Evolutionary conservation across 2,329 filamentous ascomycete species (phyloP), one percentile per base, ranked within the genome.

Genomic region (Exophiala bonariae): DNA sequence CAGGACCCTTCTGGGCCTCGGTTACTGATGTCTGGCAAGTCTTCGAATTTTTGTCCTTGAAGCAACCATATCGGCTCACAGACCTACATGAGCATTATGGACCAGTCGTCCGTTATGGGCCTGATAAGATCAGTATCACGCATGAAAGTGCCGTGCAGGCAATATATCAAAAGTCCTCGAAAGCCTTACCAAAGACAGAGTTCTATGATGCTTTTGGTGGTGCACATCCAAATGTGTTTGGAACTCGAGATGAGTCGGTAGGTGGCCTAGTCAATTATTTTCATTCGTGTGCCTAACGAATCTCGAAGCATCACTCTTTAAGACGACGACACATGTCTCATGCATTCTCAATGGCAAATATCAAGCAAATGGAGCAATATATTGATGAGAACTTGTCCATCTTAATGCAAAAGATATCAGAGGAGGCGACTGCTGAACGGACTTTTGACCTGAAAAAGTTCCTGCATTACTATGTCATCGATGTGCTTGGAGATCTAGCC

Each of bases 291-390:
- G 23, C 11, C 23, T 26, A 11, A 26, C 11, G 11, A 11, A 11
- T 11, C 23, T 26, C 23, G 23, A 26, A 46, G 43, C 3, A 32
- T n/a, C 44, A 47, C 17, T 36, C 44, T 3, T 10, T 37, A n/a
- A 18, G 44, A 37, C 37, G 44, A 19, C 38, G 38, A 18, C 54
- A 59, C 18, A 65, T 65, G 61, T 62, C 63, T 2, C 61, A 66
- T 39, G 59, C 57, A 38, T 67, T 67, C 44, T 66, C 66, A 14
- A 58, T 59, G 4, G 54, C 51, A 2, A 62, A 59, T 11, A 59
- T 69, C 19, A 68, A 67, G 43, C 58, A 61, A 8, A 68, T 69
- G 66, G 66, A 68, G 38, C 47, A 55, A 19, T 57, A 63, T 28
- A 36, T 69, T 1, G 65, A 69, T 19, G 10, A 31, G 4, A 64